These are phyloP conservation scores for Thalia dealbata DNA, from an alignment of 176 grass and related monocot species.

Conservation along the genomic window DNA sequence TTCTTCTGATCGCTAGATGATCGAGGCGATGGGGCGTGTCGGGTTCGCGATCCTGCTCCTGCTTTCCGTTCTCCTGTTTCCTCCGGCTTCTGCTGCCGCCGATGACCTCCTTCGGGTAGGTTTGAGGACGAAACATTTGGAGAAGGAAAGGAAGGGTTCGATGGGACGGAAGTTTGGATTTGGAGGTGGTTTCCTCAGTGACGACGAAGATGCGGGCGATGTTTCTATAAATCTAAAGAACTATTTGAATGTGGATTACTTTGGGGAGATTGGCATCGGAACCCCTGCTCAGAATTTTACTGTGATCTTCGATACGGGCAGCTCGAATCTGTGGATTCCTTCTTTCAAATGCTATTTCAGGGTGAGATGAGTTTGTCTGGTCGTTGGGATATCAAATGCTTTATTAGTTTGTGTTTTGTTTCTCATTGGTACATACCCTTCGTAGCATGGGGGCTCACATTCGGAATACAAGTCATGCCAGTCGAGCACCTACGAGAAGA, in stretches of 20 bases:
- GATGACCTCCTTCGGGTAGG: conserved; percentile 51
- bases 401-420: background rate
- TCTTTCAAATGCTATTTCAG: conserved; percentile 96
- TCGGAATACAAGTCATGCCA: conserved; percentile 71
- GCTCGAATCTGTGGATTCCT: conserved; percentile 97
- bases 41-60: conserved; percentile 18
- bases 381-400: background rate
- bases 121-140: conserved; percentile 47
- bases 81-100: conserved; percentile 24
- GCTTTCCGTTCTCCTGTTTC: conserved; percentile 32
- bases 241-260: conserved; percentile 98
- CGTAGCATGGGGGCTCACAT: conserved; percentile 79
- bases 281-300: conserved; percentile 84
- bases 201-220: conserved; percentile 32
- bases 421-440: background rate
- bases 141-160: conserved; percentile 21
- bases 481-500: conserved; percentile 84
- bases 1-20: conserved; percentile 1
- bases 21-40: conserved; percentile 39
- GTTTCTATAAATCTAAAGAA: conserved; percentile 81
- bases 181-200: conserved; percentile 23
- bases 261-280: conserved; percentile 76
- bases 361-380: conserved; percentile 21
- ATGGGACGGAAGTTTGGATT: background rate
- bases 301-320: conserved; percentile 94